These are phyloP conservation scores for Ophiostoma triangulosporum DNA, from an alignment of 2,329 filamentous ascomycete genomes.

Conservation along the genomic window DNA sequence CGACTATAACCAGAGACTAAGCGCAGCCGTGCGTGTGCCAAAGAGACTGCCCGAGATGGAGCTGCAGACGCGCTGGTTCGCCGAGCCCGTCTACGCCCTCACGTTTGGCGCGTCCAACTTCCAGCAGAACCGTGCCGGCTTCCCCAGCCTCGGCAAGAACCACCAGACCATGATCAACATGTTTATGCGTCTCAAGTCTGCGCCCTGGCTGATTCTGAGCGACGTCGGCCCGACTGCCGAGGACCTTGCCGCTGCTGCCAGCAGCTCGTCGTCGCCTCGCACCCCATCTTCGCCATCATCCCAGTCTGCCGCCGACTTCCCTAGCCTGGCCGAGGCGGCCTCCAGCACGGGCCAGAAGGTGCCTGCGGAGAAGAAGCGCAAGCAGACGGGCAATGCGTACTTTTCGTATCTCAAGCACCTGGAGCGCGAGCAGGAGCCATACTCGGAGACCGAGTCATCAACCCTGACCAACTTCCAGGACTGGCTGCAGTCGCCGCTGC, in stretches of 20 bases:
- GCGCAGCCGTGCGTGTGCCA: conserved; percentile 51
- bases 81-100: conserved; percentile 52
- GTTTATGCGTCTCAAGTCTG: conserved; percentile 51
- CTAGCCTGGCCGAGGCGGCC: conserved; percentile 54
- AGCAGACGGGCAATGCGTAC: conserved; percentile 29
- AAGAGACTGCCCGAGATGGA: conserved; percentile 43
- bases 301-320: conserved; percentile 35
- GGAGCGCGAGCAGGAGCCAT: conserved; percentile 63
- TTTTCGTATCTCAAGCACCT: conserved; percentile 74
- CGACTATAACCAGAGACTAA: conserved; percentile 69
- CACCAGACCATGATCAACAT: conserved; percentile 48
- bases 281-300: not conserved
- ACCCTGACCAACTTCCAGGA: conserved; percentile 60
- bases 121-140: conserved; percentile 45
- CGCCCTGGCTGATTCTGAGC: conserved; percentile 50
- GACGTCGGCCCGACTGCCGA: conserved; percentile 39
- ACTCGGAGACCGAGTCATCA: conserved; percentile 35
- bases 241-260: conserved; percentile 17
- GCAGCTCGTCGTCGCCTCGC: conserved; percentile 11
- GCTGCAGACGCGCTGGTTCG: conserved; percentile 54
- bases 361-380: conserved; percentile 29
- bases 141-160: conserved; percentile 45
- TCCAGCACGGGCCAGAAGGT: conserved; percentile 21
- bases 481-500: conserved; percentile 87
- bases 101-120: conserved; percentile 41